phyloP scores from a whole-genome alignment of 139 green algal species.

The Limnomonas spitsbergensis region DNA sequence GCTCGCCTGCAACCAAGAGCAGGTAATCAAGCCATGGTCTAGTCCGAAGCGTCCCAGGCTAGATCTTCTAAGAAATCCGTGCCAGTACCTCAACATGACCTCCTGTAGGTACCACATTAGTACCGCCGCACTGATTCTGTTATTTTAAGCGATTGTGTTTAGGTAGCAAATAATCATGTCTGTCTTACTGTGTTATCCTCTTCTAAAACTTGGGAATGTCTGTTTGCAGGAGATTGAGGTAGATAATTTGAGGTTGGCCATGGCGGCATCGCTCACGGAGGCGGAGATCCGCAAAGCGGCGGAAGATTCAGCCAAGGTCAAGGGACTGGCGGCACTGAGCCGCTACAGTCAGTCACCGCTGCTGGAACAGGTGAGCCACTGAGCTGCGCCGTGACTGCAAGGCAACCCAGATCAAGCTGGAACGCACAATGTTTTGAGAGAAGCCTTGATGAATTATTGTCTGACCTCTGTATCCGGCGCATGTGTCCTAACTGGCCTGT shows the following conservation, averaged over 20 bases:
- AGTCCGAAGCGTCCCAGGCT: too few species aligned
- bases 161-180: too few species aligned
- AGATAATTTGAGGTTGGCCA: not conserved
- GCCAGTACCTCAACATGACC: too few species aligned
- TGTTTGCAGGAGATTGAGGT: not conserved
- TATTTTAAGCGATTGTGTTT: too few species aligned
- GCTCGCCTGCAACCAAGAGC: not conserved
- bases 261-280: not conserved
- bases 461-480: too few species aligned
- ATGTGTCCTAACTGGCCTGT: too few species aligned
- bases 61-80: too few species aligned
- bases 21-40: too few species aligned
- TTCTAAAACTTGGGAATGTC: too few species aligned
- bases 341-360: not conserved
- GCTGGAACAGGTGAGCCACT: not conserved
- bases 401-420: not conserved
- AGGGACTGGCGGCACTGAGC: not conserved
- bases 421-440: not conserved
- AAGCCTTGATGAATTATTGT: slow-evolving; percentile 1
- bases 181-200: too few species aligned
- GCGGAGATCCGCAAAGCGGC: not conserved
- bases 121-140: too few species aligned
- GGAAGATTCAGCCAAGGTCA: not conserved
- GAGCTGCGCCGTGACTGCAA: not conserved
- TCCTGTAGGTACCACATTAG: too few species aligned